Base-by-base conservation (phyloP, 2,329 filamentous ascomycete genomes). In the Thermomyces lanuginosus region DNA sequence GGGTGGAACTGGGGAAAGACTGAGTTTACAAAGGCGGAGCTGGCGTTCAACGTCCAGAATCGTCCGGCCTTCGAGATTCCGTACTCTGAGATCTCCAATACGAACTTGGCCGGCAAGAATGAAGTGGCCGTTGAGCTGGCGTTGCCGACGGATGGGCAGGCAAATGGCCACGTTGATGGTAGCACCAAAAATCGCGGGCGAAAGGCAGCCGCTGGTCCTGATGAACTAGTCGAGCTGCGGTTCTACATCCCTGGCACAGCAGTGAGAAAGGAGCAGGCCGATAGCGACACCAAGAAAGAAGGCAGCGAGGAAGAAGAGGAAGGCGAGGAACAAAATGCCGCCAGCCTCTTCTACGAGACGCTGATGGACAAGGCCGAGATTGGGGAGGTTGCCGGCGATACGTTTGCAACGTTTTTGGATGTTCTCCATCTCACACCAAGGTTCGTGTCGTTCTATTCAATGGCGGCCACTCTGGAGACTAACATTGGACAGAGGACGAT, bases 1-100 rank as follows among this genome's bases (percentile, higher is more conserved):
- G 89, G 89, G 30, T 98, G 89, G 89, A 98, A 98, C 53, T 98
- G 89, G 91, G 89, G 89, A 45, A 98, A 95, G 58, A 81, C 82
- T 37, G 89, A 98, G 45, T 92, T 98, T 50, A 76, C 78, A 35
- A 92, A 95, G 57, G 77, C 83, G 29, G 89, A 98, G 60, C 70
- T 98, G 30, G 71, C 80, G 16, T 98, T 98, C 64, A 95, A 84
- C 52, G 89, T 98, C 19, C 83, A 92, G 50, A 98, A 93, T 55
- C 74, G 83, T 43, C 89, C 89, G 3, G 81, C 86, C 4, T 98
- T 98, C 53, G 89, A 95, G 55, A 75, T 98, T 4, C 84, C 91
- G 8, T 98, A 95, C 60, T 80, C 83, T 24, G 89, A 98, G 53
- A 91, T 98, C 41, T 84, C 80, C 31, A 98, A 98, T 58, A 95